Conservation (phyloP, 495 filamentous ascomycete species). For the Copromyces sp. region DNA sequence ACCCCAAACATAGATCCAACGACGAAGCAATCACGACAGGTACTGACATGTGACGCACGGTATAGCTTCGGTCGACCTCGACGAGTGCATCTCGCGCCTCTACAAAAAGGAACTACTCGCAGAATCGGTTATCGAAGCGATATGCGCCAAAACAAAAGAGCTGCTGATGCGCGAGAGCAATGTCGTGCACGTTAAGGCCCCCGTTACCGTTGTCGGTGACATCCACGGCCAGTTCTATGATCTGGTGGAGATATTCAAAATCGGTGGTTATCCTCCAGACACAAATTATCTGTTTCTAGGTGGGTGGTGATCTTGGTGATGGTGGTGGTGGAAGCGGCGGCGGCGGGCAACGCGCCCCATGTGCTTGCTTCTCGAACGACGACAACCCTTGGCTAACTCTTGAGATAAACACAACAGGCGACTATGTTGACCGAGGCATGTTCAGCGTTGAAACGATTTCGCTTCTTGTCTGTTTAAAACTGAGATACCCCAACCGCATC, state of each 20-base stretch:
- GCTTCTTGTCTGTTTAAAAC: conserved; percentile 85
- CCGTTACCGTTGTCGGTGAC: conserved; percentile 96
- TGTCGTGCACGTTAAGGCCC: conserved; percentile 91
- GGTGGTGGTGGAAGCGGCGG: background rate
- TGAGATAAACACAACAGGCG: conserved; percentile 43
- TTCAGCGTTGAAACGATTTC: conserved; percentile 98
- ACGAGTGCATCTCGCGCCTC: conserved; percentile 91
- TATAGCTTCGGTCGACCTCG: conserved; percentile 87
- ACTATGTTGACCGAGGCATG: conserved; percentile 95
- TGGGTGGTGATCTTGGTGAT: conserved; percentile 28
- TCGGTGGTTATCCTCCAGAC: conserved; percentile 90
- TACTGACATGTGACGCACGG: background rate
- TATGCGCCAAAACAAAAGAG: conserved; percentile 98
- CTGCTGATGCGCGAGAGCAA: conserved; percentile 99
- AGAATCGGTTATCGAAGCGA: conserved; percentile 96
- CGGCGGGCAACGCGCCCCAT: background rate
- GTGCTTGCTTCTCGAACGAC: background rate
- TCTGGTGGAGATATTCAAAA: conserved; percentile 97
- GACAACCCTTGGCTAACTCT: background rate
- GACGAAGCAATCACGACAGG: background rate
- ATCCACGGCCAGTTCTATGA: conserved; percentile 99
- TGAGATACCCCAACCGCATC: conserved; percentile 84
- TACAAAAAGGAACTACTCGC: conserved; percentile 95
- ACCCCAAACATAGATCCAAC: background rate
- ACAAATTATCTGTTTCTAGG: conserved; percentile 97